phyloP scores from a whole-genome alignment of 441 rosid species.

The Rhodomyrtus psidioides region DNA sequence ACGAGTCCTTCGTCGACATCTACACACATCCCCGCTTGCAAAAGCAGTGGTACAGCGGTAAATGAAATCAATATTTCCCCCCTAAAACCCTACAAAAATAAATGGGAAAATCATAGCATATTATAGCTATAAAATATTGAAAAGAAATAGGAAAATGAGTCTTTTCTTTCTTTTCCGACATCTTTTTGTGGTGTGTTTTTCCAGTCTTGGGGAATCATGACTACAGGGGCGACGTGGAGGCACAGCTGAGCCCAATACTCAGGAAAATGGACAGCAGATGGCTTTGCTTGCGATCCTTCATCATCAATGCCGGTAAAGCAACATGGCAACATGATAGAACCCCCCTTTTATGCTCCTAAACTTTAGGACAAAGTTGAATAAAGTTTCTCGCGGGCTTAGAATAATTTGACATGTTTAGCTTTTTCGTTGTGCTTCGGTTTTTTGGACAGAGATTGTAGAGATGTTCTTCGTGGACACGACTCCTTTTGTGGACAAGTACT shows the following conservation, averaged over 20 bases:
- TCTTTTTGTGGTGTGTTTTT: not conserved
- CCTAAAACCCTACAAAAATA: not conserved
- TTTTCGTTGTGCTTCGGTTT: not conserved
- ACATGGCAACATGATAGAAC: not conserved
- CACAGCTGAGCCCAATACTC: constrained; percentile 38
- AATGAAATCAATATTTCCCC: not conserved
- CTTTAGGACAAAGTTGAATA: not conserved
- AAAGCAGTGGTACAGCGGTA: constrained; percentile 59
- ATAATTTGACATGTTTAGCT: not conserved
- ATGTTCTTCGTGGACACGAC: constrained; percentile 13
- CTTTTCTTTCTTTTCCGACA: not conserved
- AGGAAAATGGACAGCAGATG: constrained; percentile 44
- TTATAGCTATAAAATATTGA: not conserved
- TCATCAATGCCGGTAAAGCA: constrained; percentile 31
- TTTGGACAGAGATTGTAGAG: constrained; percentile 1
- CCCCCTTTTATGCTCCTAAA: not conserved
- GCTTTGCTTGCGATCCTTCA: constrained; percentile 52
- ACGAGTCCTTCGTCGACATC: constrained; percentile 35
- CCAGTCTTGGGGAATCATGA: constrained; percentile 65
- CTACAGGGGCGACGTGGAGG: constrained; percentile 47
- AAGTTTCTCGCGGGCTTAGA: fast-evolving
- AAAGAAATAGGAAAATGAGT: not conserved
- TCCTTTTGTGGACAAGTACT: constrained; percentile 6
- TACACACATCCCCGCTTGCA: constrained; percentile 51
- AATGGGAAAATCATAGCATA: not conserved